phyloP scores from a whole-genome alignment of 2,329 filamentous ascomycete genomes.

The Helotiales sp. region DNA sequence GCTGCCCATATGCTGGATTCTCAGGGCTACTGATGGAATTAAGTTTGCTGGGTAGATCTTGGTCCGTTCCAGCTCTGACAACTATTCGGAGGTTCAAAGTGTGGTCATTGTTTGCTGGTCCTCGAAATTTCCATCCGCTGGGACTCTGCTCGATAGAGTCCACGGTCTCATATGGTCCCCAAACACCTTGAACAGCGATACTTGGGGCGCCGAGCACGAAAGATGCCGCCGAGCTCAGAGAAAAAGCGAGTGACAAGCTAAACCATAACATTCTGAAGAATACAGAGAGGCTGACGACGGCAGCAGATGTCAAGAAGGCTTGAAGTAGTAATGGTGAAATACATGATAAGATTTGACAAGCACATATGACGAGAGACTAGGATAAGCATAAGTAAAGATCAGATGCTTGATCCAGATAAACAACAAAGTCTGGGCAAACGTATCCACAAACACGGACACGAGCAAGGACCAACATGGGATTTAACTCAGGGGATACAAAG shows the following conservation, averaged over 20 bases:
- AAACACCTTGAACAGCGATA: neutral
- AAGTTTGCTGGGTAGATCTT: conserved; percentile 2
- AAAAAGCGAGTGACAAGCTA: neutral
- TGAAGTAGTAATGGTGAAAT: too few species aligned
- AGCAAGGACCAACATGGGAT: too few species aligned
- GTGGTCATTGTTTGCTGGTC: neutral
- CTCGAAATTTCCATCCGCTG: conserved; percentile 6
- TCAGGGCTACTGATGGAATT: conserved; percentile 39
- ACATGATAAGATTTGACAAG: too few species aligned
- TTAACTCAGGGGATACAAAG: too few species aligned
- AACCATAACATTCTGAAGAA: neutral
- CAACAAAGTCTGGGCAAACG: neutral
- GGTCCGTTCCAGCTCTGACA: neutral
- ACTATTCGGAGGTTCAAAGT: conserved; percentile 8
- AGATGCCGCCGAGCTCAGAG: neutral
- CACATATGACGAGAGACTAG: too few species aligned
- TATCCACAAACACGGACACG: too few species aligned
- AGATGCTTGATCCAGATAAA: neutral
- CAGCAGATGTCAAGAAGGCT: neutral
- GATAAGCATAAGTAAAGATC: too few species aligned
- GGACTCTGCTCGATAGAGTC: neutral
- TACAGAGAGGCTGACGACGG: neutral
- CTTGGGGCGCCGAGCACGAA: neutral
- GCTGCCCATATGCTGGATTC: conserved; percentile 47
- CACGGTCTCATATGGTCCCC: conserved; percentile 4